These are phyloP conservation scores for Setaria italica DNA, from an alignment of 202 grass and related monocot genomes.

Conservation along the genomic window DNA sequence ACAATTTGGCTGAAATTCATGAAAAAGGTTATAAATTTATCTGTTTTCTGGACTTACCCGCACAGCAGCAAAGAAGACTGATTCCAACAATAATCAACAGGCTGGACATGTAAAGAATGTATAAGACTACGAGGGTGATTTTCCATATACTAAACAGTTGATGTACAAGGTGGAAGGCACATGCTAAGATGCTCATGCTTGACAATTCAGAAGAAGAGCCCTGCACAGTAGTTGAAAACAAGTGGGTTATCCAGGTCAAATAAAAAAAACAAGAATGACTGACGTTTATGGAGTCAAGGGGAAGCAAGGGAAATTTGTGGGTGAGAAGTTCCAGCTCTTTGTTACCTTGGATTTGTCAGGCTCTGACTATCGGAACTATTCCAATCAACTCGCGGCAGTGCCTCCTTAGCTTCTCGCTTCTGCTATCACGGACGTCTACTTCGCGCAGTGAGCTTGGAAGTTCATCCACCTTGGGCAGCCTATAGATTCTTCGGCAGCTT, in stretches of 20 bases:
- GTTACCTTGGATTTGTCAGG: neutral
- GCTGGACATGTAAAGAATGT: too few relatives aligned
- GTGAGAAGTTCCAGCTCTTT: neutral
- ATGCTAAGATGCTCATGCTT: too few relatives aligned
- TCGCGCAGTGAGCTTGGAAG: neutral
- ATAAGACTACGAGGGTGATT: too few relatives aligned
- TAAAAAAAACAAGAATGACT: neutral
- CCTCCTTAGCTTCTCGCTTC: neutral
- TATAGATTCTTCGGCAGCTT: neutral
- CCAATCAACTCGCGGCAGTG: neutral
- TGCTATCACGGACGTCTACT: fast-evolving
- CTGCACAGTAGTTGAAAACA: neutral
- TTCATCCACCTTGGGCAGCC: neutral
- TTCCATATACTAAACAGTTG: too few relatives aligned
- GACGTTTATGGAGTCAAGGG: neutral
- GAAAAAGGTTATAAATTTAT: neutral
- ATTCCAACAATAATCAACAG: too few relatives aligned
- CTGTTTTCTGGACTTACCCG: neutral
- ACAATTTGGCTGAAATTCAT: too few relatives aligned
- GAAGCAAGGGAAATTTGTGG: neutral
- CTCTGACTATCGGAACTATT: neutral
- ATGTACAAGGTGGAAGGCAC: too few relatives aligned
- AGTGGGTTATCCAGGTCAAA: neutral
- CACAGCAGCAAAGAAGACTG: neutral
- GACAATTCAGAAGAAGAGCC: too few relatives aligned